Evolutionary conservation across 148 eudicot species (phyloP).

Genomic region (Diospyros lotus): DNA sequence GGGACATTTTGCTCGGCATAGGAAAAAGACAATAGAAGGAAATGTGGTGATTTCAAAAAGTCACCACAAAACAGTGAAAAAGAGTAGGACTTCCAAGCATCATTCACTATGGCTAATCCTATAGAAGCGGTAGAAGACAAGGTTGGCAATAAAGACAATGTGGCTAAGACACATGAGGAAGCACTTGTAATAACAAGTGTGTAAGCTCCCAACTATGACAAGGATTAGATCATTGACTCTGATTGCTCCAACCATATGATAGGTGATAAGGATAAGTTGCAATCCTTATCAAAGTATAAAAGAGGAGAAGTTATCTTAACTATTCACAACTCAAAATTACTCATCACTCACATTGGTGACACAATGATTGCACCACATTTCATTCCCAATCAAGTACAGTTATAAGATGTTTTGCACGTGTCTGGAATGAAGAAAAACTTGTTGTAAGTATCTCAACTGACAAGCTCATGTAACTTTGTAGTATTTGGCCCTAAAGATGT

Average conservation of each 20-base stretch:
- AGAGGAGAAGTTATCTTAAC: neutral
- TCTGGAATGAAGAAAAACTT: neutral
- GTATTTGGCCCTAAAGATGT: neutral
- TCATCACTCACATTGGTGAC: neutral
- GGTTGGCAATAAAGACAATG: neutral
- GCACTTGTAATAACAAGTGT: neutral
- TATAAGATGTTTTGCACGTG: neutral
- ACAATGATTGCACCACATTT: neutral
- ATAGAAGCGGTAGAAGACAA: neutral
- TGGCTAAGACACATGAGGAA: too few species aligned
- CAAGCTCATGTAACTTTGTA: neutral
- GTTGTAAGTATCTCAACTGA: neutral
- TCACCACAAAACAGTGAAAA: neutral
- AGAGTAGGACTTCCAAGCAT: neutral
- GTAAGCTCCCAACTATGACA: neutral
- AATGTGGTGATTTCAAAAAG: neutral
- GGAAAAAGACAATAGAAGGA: neutral
- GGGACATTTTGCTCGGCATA: neutral
- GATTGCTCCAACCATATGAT: slow-evolving; percentile 5
- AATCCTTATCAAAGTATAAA: neutral
- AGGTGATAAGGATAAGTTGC: neutral
- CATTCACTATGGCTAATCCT: too few species aligned
- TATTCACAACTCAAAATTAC: neutral
- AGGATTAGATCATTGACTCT: slow-evolving; percentile 3
- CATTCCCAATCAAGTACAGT: neutral